Percentiles rank a stretch among this genome's conserved stretches.
phyloP scores from a whole-genome alignment of 768 basidiomycete species.

The Podaxis carcinomalis region DNA sequence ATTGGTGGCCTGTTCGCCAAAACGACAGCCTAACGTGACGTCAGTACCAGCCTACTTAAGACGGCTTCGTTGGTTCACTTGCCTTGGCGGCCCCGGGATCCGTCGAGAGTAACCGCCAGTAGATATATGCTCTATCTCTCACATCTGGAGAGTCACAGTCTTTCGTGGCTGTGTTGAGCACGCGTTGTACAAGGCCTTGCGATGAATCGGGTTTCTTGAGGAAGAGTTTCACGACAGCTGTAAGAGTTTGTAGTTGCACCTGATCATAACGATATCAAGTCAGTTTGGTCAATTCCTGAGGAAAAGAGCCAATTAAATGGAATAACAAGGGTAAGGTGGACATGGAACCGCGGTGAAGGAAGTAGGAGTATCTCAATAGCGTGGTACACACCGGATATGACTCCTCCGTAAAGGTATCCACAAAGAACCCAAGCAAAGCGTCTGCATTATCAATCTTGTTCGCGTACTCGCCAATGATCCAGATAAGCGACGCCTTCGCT shows the following conservation, averaged over 20 bases:
- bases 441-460: conserved; percentile 97
- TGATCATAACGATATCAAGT: conserved; percentile 15
- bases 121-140: conserved; percentile 95
- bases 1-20: conserved; percentile 92
- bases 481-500: conserved; percentile 95
- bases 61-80: conserved; percentile 12
- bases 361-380: not conserved
- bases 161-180: conserved; percentile 91
- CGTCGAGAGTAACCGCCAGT: conserved; percentile 92
- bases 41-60: not conserved
- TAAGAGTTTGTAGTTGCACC: conserved; percentile 80
- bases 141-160: conserved; percentile 97
- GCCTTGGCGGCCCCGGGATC: conserved; percentile 97
- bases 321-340: not conserved
- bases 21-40: conserved; percentile 59
- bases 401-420: conserved; percentile 92
- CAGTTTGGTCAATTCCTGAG: not conserved
- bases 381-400: conserved; percentile 67
- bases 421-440: conserved; percentile 84
- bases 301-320: not conserved
- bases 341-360: not conserved
- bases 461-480: conserved; percentile 99
- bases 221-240: conserved; percentile 96
- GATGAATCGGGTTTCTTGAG: conserved; percentile 92
- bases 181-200: conserved; percentile 88